Evolutionary conservation across 208 protist species (phyloP).

Genomic region (Leishmania mexicana): DNA sequence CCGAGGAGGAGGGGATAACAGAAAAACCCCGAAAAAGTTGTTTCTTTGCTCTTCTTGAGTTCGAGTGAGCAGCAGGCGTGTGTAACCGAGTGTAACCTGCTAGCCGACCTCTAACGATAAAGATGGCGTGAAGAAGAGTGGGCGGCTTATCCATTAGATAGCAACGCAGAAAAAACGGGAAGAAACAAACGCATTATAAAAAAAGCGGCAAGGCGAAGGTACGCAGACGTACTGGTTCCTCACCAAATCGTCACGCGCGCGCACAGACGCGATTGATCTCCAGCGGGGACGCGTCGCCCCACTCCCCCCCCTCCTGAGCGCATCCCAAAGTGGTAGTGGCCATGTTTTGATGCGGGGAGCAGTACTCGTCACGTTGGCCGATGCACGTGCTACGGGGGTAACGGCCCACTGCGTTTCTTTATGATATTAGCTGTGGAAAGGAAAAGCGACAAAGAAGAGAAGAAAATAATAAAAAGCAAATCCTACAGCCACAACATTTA

Average conservation of each 20-base stretch:
- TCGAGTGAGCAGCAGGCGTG: background rate
- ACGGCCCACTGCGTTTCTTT: background rate
- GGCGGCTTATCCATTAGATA: background rate
- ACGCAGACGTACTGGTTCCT: background rate
- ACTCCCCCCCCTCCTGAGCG: too few species aligned
- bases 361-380: background rate
- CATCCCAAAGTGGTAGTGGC: background rate
- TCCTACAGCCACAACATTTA: background rate
- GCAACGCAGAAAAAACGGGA: background rate
- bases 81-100: background rate
- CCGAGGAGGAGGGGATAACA: background rate
- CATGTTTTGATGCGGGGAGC: background rate
- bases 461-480: background rate
- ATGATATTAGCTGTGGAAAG: background rate
- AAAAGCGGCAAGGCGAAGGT: background rate
- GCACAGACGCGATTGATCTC: too few species aligned
- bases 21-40: background rate
- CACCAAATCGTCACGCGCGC: background rate
- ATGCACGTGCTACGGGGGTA: background rate
- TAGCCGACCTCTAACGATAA: background rate
- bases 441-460: background rate
- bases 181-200: background rate
- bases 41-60: background rate
- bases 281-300: background rate
- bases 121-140: background rate